Evolutionary conservation across 352 stramenopile genomes (phyloP).

Genomic region (Globisporangium camurandrum): DNA sequence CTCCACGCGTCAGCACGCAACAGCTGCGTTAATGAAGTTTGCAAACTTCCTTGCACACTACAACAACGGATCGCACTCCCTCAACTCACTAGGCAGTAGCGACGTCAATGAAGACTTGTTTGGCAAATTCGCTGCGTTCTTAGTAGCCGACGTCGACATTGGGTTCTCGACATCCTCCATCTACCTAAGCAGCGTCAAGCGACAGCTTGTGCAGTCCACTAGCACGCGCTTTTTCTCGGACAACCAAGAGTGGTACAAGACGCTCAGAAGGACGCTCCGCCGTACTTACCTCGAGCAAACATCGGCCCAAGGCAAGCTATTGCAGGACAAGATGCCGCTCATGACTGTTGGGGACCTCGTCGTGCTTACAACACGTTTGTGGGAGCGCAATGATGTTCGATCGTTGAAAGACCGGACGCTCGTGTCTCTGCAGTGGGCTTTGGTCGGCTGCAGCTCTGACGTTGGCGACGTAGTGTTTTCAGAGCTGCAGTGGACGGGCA

Average conservation of each 20-base stretch:
- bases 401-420: neutral
- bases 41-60: neutral
- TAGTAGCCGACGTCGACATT: neutral
- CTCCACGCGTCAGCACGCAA: neutral
- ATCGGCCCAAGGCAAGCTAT: neutral
- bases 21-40: neutral
- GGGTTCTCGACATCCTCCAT: neutral
- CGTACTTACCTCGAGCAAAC: neutral
- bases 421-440: neutral
- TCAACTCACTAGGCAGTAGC: neutral
- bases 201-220: neutral
- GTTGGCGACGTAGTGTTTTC: neutral
- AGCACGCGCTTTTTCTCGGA: neutral
- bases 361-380: neutral
- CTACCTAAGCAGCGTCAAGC: constrained; percentile 1
- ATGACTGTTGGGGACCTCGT: neutral
- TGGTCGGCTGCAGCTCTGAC: neutral
- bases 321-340: neutral
- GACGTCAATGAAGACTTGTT: neutral
- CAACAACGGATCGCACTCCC: neutral
- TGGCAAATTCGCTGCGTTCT: neutral
- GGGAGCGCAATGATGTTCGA: neutral
- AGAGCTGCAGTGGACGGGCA: neutral
- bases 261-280: neutral
- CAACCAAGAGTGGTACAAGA: neutral